Evolutionary conservation across 352 stramenopile species (phyloP), one percentile per base, ranked within the genome.

Genomic region (Stephanocyclus meneghinianus): DNA sequence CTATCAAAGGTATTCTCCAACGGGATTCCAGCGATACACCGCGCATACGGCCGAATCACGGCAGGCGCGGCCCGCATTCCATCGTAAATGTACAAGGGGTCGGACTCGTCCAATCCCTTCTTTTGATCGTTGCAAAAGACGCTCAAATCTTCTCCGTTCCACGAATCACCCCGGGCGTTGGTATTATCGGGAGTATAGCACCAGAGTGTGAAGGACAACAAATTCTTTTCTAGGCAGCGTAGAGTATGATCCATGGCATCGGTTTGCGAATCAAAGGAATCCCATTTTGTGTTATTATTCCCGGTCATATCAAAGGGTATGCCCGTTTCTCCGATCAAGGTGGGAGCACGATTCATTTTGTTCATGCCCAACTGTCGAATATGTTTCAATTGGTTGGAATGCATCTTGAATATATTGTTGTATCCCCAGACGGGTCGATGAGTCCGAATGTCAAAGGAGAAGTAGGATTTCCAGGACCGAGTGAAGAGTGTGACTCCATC

Each of bases 141-240:
- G 11, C 72, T 84, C 50, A 89, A 74, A 74, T 89, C 76, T 61
- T 89, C 83, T 6, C 81, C 66, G 68, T 89, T 89, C 83, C 83
- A 89, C 26, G 74, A 68, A 57, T 89, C 80, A 32, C 83, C 83
- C 48, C 56, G 67, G 6, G 18, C 47, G 55, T 87, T 84, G 15
- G 32, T 76, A 59, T 89, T 85, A 37, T 87, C 80, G 10, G 47
- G 40, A 47, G 68, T 90, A 87, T 97, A 97, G 65, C 91, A 96
- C 95, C 94, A 97, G 16, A 97, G 75, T 47, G 93, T 96, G 77
- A 95, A 97, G 56, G 86, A 94, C 11, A 95, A 70, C 69, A 95
- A 45, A 57, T 92, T 94, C 30, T 86, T 85, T 69, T 96, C 93
- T 16, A 96, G 76, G 18, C 85, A 91, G 56, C 82, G 76, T 35